A percentile compares a stretch with the other conserved stretches of the same genome.
phyloP scores from a whole-genome alignment of 345 rosid genomes.

The Toxicodendron radicans region DNA sequence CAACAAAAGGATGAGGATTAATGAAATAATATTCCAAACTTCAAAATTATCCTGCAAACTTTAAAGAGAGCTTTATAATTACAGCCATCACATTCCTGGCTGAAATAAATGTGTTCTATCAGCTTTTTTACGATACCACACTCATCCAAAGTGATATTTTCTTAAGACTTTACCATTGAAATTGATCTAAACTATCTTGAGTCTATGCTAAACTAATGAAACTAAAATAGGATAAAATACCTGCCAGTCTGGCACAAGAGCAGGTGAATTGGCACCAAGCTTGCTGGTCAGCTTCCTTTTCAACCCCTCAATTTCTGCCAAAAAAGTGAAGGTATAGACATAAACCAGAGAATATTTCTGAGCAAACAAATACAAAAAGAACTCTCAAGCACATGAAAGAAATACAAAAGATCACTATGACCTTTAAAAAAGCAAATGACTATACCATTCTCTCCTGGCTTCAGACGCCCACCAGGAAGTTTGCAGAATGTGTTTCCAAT shows the following conservation, averaged over 20 bases:
- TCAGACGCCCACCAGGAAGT: conserved; percentile 97
- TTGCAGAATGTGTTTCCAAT: conserved; percentile 97
- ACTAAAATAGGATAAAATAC: conserved; percentile 32
- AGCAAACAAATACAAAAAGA: not conserved
- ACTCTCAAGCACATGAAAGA: not conserved
- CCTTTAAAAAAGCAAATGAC: not conserved
- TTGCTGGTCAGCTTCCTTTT: conserved; percentile 94
- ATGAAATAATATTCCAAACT: not conserved
- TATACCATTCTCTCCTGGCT: conserved; percentile 96
- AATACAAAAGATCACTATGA: not conserved
- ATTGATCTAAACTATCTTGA: not conserved
- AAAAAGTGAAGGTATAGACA: conserved; percentile 9
- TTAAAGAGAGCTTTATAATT: not conserved
- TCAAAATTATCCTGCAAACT: not conserved
- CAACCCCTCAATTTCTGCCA: conserved; percentile 85
- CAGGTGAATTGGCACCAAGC: conserved; percentile 86
- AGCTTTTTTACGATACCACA: not conserved
- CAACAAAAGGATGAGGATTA: conserved; percentile 6
- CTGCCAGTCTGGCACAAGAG: conserved; percentile 92
- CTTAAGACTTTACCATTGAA: not conserved
- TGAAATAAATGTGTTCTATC: not conserved
- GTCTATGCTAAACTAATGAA: not conserved
- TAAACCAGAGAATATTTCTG: conserved; percentile 14
- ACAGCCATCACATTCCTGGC: conserved; percentile 2
- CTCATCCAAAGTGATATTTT: not conserved